Evolutionary conservation across 2,329 filamentous ascomycete species (phyloP), one percentile per base, ranked within the genome.

Genomic region (Neofusicoccum parvum): DNA sequence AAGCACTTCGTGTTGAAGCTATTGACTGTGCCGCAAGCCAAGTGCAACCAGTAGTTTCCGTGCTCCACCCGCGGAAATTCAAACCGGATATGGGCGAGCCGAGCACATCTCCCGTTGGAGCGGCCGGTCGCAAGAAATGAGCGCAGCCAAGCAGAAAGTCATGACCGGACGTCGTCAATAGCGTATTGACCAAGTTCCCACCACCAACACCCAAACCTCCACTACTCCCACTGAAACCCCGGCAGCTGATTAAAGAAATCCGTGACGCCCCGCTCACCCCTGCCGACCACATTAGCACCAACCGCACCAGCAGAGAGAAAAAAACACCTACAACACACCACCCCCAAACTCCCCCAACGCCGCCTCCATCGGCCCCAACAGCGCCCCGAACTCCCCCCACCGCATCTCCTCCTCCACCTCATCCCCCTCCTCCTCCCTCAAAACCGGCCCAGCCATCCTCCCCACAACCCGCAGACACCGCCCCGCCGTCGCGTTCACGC

Each of bases 381-480:
- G 66, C 11, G 66, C 60, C 23, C 69, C 68, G 10, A 69, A 65
- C 20, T 68, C 65, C 36, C 69, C 68, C 54, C 68, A 66, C 46
- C 68, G 69, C 15, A 66, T 70, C 37, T 69, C 67, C 36, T 68
- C 68, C 36, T 69, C 66, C 11, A 65, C 69, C 32, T 66, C 46
- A 11, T 51, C 32, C 2, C 58, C 54, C n/a, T 62, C 66, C 5
- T 62, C 64, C 14, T 20, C 41, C 14, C 45, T 12, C 4, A 59
- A 23, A n/a, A 59, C 54, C 27, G 65, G 14, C 66, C 78, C 80
- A 41, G 80, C 83, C 1, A 83, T 72, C 17, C 78, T 75, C 5
- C 73, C 67, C 49, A 83, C 80, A 10, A 80, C 76, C 39, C 78
- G 73, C 43, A 79, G 74, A 62, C 80, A 82, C 17, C 80, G 74